These are phyloP conservation scores for Mollisiaceae sp. DNA, from an alignment of 2,329 filamentous ascomycete species.

Conservation along the genomic window DNA sequence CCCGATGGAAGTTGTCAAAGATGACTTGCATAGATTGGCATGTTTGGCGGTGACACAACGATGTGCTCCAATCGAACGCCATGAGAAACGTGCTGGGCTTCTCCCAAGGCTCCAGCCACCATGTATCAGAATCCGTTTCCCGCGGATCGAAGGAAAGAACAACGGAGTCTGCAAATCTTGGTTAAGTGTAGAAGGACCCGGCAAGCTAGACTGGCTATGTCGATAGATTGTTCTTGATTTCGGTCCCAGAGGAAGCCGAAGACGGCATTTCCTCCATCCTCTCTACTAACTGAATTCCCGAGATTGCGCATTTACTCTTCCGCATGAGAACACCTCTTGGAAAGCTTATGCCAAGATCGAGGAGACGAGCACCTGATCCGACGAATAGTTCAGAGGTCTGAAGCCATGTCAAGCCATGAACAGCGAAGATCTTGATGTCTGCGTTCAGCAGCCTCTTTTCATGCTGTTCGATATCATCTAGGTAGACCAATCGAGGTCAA, in stretches of 20 bases:
- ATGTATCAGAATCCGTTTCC: constrained; percentile 19
- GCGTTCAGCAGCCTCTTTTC: neutral
- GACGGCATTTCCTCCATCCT: neutral
- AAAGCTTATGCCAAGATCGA: neutral
- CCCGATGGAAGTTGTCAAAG: constrained; percentile 5
- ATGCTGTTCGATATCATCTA: neutral
- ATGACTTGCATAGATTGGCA: constrained; percentile 29
- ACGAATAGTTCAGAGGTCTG: neutral
- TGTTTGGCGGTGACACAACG: constrained; percentile 12
- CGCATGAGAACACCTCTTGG: neutral
- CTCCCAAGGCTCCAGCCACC: neutral
- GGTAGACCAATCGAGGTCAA: neutral
- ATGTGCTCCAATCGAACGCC: constrained; percentile 5
- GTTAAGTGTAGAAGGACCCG: constrained; percentile 5
- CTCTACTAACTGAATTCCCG: neutral
- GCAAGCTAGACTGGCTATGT: neutral
- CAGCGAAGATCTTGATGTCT: no score
- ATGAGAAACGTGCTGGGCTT: constrained; percentile 1
- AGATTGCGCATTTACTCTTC: neutral
- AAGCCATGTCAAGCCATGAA: neutral
- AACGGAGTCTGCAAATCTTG: constrained; percentile 14
- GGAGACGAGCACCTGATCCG: neutral
- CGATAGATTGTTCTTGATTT: neutral
- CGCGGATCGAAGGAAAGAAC: constrained; percentile 11
- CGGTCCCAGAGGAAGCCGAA: neutral